phyloP scores from a whole-genome alignment of 805 yeast genomes.

The Yarrowia keelungensis region DNA sequence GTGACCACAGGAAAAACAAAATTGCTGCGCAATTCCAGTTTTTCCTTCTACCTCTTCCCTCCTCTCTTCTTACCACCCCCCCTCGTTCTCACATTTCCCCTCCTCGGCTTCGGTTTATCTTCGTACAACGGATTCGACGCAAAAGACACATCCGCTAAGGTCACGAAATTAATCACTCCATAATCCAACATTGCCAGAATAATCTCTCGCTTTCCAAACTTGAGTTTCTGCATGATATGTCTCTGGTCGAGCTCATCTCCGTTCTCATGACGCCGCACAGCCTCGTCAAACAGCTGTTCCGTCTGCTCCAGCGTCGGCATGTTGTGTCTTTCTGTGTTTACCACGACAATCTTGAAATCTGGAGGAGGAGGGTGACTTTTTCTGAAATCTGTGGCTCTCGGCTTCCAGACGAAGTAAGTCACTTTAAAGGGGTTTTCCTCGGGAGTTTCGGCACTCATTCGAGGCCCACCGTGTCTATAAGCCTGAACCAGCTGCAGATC shows the following conservation, averaged over 20 bases:
- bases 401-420: conserved; percentile 81
- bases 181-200: conserved; percentile 75
- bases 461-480: conserved; percentile 40
- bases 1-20: too few species aligned
- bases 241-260: conserved; percentile 44
- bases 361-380: conserved; percentile 72
- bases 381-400: conserved; percentile 63
- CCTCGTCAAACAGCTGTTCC: conserved; percentile 48
- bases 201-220: conserved; percentile 60
- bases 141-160: conserved; percentile 47
- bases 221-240: conserved; percentile 53
- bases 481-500: conserved; percentile 44
- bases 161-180: conserved; percentile 73
- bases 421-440: conserved; percentile 28
- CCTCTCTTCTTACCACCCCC: conserved; percentile 15
- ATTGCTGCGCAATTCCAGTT: too few species aligned
- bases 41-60: conserved; percentile 5
- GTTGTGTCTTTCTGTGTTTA: conserved; percentile 52
- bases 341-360: conserved; percentile 73
- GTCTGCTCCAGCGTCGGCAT: conserved; percentile 51
- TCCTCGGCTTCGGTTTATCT: conserved; percentile 19
- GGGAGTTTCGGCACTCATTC: not conserved
- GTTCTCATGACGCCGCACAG: conserved; percentile 14
- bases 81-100: not conserved
- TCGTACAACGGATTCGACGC: conserved; percentile 38